Evolutionary conservation across 2,329 filamentous ascomycete genomes (phyloP).

Genomic region (Penicillium italicum): DNA sequence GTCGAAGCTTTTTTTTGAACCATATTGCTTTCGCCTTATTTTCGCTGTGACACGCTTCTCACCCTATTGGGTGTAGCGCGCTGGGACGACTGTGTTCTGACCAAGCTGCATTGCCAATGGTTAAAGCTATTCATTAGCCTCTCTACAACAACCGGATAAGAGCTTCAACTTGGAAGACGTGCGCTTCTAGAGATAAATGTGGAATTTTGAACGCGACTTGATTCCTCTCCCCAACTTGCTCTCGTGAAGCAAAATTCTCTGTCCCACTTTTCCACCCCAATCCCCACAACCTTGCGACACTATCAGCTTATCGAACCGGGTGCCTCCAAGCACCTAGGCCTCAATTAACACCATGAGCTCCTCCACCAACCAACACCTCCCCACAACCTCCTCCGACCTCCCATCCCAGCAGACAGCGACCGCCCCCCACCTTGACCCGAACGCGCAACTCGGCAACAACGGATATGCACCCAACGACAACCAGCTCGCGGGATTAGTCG

Average conservation of each 20-base stretch:
- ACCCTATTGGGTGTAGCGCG: conserved; percentile 15
- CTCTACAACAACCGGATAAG: background rate
- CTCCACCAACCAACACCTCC: conserved; percentile 29
- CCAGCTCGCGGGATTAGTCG: conserved; percentile 46
- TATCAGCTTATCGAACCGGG: conserved; percentile 5
- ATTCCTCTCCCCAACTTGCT: no score
- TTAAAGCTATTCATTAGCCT: background rate
- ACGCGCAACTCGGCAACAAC: conserved; percentile 24
- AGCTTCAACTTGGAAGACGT: background rate
- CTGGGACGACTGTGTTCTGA: background rate
- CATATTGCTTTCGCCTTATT: background rate
- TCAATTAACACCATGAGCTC: conserved; percentile 27
- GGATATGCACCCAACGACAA: conserved; percentile 40
- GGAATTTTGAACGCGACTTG: background rate
- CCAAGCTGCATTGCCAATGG: background rate
- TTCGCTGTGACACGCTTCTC: conserved; percentile 8
- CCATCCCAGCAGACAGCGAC: conserved; percentile 20
- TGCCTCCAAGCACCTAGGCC: background rate
- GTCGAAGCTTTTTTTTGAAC: background rate
- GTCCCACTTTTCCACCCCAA: background rate
- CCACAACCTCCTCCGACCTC: conserved; percentile 29
- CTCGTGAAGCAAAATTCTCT: background rate
- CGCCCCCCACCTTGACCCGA: conserved; percentile 32
- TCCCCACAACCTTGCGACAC: background rate
- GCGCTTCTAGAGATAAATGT: background rate